Base-by-base conservation (phyloP, 768 basidiomycete genomes). In the Lentinula guzmanii region DNA sequence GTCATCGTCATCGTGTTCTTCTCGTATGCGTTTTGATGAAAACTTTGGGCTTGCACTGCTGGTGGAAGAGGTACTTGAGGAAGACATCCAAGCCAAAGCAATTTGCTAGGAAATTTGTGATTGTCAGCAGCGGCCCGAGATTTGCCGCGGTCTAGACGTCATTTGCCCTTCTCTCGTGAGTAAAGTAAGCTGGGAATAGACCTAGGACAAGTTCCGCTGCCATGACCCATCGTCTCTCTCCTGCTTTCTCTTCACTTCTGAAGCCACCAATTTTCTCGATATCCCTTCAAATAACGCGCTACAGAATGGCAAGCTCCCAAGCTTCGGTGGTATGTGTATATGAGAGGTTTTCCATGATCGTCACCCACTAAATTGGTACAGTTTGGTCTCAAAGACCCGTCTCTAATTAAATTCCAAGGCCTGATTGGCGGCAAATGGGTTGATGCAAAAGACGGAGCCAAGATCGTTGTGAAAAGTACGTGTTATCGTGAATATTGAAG, bases 371-470 rank as follows among this genome's bases (percentile, higher is more conserved):
- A 28, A 28, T 50, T 6, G 24, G 5, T 24, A 13, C 61, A 89
- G 87, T 86, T 87, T 72, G 87, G 85, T 39, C 79, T 98, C 63
- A 90, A 87, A 68, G 95, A 98, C 68, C 70, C 86, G 0, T 80
- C 82, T 5, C 73, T 98, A 61, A 77, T 95, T 69, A 88, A 86
- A 66, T 83, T 83, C 31, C 85, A 93, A 74, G 91, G 82, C 0
- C 82, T 87, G 62, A 90, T 98, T 70, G 83, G 87, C 68, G 95
- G 95, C 0, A 84, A 94, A 72, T 94, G 93, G 90, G 77, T 92
- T 2, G 86, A 90, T 64, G 87, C 91, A n/a, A 82, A 82, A 64
- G 85, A 82, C 50, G 87, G 89, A 6, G 84, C 81, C 58, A 89
- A 76, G 24, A 87, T 97, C 64, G 70, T 75, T 33, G 93, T 98